These are phyloP conservation scores for Colletotrichum liriopes DNA, from an alignment of 2,329 filamentous ascomycete genomes.

Conservation along the genomic window DNA sequence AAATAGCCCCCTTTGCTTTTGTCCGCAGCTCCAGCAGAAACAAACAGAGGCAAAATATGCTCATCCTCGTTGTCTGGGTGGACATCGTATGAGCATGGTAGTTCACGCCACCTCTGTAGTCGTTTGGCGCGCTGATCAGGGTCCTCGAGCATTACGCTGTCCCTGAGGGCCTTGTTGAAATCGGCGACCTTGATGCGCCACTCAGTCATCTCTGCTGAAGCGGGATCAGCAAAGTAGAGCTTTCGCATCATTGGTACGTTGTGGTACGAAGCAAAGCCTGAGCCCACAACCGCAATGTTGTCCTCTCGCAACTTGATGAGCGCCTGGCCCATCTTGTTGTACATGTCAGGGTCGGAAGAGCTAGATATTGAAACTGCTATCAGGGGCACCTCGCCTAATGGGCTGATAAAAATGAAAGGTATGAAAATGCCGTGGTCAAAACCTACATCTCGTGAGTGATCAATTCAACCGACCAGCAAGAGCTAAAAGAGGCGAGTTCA, in stretches of 20 bases:
- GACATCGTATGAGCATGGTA: slow-evolving; percentile 65
- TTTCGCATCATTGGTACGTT: slow-evolving; percentile 65
- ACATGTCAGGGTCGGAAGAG: slow-evolving; percentile 64
- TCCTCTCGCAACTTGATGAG: slow-evolving; percentile 64
- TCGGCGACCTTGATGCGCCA: slow-evolving; percentile 39
- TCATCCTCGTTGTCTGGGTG: slow-evolving; percentile 68
- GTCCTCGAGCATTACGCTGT: slow-evolving; percentile 54
- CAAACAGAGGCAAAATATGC: slow-evolving; percentile 72
- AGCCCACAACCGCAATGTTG: slow-evolving; percentile 70
- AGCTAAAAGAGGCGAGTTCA: too few relatives aligned
- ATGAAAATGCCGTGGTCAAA: slow-evolving; percentile 76
- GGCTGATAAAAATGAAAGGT: slow-evolving; percentile 68
- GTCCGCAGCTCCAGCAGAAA: slow-evolving; percentile 66
- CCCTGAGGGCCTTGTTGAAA: slow-evolving; percentile 60
- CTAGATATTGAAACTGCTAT: slow-evolving; percentile 69
- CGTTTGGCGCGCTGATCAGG: slow-evolving; percentile 54
- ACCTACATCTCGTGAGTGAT: too few relatives aligned
- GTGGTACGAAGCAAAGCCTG: slow-evolving; percentile 71
- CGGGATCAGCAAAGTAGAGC: slow-evolving; percentile 41
- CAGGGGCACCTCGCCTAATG: slow-evolving; percentile 65
- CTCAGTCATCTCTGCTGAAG: slow-evolving; percentile 35
- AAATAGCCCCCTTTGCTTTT: neutral
- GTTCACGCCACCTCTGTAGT: slow-evolving; percentile 62
- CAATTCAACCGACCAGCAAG: too few relatives aligned
- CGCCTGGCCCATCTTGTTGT: slow-evolving; percentile 67